Evolutionary conservation across 257 asterid species (phyloP), one percentile per base, ranked within the genome.

Genomic region (Forsythia suspensa): DNA sequence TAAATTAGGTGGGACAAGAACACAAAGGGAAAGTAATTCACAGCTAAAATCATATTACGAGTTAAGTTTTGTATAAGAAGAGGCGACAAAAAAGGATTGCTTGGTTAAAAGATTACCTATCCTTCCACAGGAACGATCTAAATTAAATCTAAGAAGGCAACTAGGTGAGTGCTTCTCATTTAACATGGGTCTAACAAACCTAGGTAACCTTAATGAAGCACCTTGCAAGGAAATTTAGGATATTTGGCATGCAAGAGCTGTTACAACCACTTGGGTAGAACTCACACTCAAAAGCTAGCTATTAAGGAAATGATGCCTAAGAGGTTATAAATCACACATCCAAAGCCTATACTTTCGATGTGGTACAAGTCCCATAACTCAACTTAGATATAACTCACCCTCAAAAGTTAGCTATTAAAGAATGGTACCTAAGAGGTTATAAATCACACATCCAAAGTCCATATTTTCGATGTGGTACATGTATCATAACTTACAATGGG

Each of bases 151-250:
- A n/a, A 72, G 76, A 48, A 82, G 38, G 38, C 55, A 65, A 51
- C 65, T 63, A 57, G 66, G 3, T n/a, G 16, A 65, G 66, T 24
- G 37, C 11, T 3, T 59, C 20, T 65, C 70, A 38, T 43, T 15
- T 74, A 42, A 70, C 34, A 59, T 38, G 16, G 37, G 34, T 40
- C 16, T 24, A 74, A 68, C 51, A 66, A 39, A 65, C 38, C 8
- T 46, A 16, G 66, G 9, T 10, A 59, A 72, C 52, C 41, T 13
- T 63, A 21, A 48, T 57, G 10, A 57, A 18, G 66, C 29, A n/a
- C 66, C 24, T n/a, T n/a, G 43, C 48, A 59, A 65, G 70, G 51
- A 34, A 63, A 75, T 41, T 68, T 72, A 76, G 70, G 37, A 42
- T 7, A 71, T 16, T 52, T n/a, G 43, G 72, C 2, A 1, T 29